Evolutionary conservation across 2,329 filamentous ascomycete species (phyloP).

Genomic region (Claviceps fusiformis): DNA sequence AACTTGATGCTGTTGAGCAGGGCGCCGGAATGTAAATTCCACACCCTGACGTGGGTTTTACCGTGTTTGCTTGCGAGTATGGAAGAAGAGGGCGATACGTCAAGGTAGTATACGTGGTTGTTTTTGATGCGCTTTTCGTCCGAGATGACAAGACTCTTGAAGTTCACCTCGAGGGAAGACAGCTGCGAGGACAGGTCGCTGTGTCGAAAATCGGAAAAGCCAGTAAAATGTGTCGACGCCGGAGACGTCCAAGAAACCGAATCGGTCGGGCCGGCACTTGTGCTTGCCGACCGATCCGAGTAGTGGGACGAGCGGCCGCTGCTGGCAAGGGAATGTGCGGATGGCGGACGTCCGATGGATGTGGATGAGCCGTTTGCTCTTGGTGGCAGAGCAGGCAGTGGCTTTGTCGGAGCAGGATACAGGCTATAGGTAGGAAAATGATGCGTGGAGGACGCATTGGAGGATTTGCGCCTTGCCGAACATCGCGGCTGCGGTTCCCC

Average conservation of each 20-base stretch:
- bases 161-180: constrained; percentile 7
- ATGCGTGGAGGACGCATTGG: constrained; percentile 2
- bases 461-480: constrained; percentile 1
- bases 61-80: constrained; percentile 23
- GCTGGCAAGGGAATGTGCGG: constrained; percentile 1
- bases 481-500: background rate
- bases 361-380: constrained; percentile 1
- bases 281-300: constrained; percentile 2
- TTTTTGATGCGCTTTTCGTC: constrained; percentile 18
- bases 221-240: background rate
- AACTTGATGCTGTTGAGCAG: constrained; percentile 38
- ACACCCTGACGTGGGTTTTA: constrained; percentile 78
- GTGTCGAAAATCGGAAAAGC: background rate
- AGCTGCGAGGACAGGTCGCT: background rate
- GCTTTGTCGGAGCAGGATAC: constrained; percentile 5
- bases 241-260: background rate
- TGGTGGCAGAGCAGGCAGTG: constrained; percentile 4
- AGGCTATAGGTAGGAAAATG: constrained; percentile 3
- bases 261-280: background rate
- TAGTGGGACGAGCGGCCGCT: constrained; percentile 4
- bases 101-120: constrained; percentile 19
- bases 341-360: constrained; percentile 4
- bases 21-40: constrained; percentile 70
- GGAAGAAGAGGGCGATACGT: constrained; percentile 20
- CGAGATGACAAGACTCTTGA: constrained; percentile 13